Base-by-base conservation (phyloP, 2,329 filamentous ascomycete genomes). In the Biscogniauxia mediterranea region DNA sequence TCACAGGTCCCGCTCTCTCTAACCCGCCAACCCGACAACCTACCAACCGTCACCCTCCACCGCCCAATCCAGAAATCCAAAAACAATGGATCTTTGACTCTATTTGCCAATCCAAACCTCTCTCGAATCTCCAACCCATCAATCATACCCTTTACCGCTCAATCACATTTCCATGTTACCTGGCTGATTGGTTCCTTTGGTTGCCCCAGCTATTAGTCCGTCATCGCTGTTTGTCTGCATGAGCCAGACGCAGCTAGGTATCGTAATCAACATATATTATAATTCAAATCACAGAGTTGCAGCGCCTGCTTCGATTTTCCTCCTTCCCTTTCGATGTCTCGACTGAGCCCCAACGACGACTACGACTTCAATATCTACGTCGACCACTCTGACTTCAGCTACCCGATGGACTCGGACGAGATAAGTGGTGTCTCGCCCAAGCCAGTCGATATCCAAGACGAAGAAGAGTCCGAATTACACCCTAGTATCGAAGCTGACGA, bases 341-440 rank as follows among this genome's bases (percentile, higher is more conserved):
- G 64, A 64, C 64, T 64, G 60, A 70, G 65, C 54, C 64, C 66
- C 20, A 76, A 80, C 62, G 66, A 75, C 66, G 76, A 82, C 64
- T 66, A 75, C 66, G 76, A 82, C 65, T 82, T 83, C 63, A 71
- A 80, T 8, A 83, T 80, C 65, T 79, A 80, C 74, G 74, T 81
- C 68, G 81, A 84, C 68, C 70, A 71, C 52, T 81, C 78, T 58
- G 81, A 78, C 67, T 54, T 78, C 58, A 78, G 72, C 68, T 74
- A 74, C 51, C 73, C 74, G 60, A 79, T 79, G 74, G 74, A 78
- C 15, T 52, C 59, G 25, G 66, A 49, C 21, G 19, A 53, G 38
- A 32, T 28, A 46, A 26, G 26, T 13, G 28, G 51, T 56, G 54
- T 52, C 52, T 57, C 52, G 54, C 20, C 19, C 20, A 52, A 46